phyloP scores from a whole-genome alignment of 2,329 filamentous ascomycete species.

The Epicoccum nigrum region DNA sequence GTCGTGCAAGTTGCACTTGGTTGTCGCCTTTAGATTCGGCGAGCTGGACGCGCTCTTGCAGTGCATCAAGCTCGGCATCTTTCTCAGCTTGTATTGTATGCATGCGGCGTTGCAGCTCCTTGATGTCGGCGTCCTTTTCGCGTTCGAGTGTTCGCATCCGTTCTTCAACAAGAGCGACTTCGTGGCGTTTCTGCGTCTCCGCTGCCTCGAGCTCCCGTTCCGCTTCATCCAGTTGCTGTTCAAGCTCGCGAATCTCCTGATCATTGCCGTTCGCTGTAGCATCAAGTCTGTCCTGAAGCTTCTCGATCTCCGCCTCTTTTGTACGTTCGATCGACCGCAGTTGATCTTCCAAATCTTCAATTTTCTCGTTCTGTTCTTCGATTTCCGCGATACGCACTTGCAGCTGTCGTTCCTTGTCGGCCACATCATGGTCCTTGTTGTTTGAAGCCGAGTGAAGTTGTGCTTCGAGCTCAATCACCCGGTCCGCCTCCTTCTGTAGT shows the following conservation, averaged over 20 bases:
- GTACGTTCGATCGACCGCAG: conserved; percentile 33
- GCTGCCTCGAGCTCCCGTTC: conserved; percentile 37
- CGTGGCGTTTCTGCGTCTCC: conserved; percentile 38
- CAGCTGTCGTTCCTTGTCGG: conserved; percentile 39
- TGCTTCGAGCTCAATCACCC: conserved; percentile 21
- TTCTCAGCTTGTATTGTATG: conserved; percentile 41
- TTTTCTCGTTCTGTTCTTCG: conserved; percentile 41
- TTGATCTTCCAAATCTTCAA: conserved; percentile 44
- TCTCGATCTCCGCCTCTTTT: conserved; percentile 53
- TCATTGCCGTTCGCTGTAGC: conserved; percentile 50
- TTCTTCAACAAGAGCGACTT: conserved; percentile 39
- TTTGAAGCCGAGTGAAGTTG: conserved; percentile 35
- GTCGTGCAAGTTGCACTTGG: conserved; percentile 49
- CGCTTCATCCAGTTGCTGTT: conserved; percentile 47
- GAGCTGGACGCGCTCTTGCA: conserved; percentile 49
- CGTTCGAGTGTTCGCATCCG: conserved; percentile 40
- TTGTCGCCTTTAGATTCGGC: conserved; percentile 50
- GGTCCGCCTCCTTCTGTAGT: conserved; percentile 24
- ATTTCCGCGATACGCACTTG: conserved; percentile 41
- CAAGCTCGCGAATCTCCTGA: conserved; percentile 57
- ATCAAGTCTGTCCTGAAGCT: conserved; percentile 50
- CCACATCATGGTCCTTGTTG: conserved; percentile 26
- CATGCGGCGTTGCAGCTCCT: conserved; percentile 43
- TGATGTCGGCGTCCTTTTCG: conserved; percentile 47
- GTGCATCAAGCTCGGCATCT: conserved; percentile 49